Evolutionary conservation across 179 eudicot species (phyloP), one percentile per base, ranked within the genome.

Genomic region (Nepenthes alata): DNA sequence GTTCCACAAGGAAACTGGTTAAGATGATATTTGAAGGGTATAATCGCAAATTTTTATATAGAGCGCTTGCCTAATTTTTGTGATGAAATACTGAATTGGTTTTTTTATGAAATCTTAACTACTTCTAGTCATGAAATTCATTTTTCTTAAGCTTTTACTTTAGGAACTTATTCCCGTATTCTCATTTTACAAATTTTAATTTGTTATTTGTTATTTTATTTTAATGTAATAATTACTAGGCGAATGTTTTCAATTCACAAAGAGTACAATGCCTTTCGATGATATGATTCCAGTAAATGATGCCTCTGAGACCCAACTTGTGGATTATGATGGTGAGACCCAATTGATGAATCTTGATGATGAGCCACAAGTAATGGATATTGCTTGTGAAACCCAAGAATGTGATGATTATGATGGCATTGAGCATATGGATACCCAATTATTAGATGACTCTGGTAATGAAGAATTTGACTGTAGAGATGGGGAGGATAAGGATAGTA

Each of bases 381-480:
- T 53, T 11, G 65, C 12, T 6, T 58, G 76, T 55, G 87, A 82
- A 64, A 78, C 87, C 12, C 78, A 82, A 76, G 58, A 61, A n/a
- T 80, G 70, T 4, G 83, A 82, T 58, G 78, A 82, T 63, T 57
- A 44, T 57, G 82, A 81, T 57, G 64, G 57, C 60, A 57, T 25
- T 53, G 73, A 69, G 35, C 49, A 55, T 47, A 52, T 59, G 62
- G 85, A 70, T 35, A 82, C 85, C 47, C 86, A 85, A 60, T 25
- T 74, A 53, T 50, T 82, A 8, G 75, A 69, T 66, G 68, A 81
- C 13, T 73, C 52, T 0, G 70, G 78, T 72, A 41, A 61, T 41
- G 85, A 80, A 52, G 78, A 55, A 3, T 66, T 58, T 16, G 69
- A 53, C 51, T 62, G 55, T 34, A 66, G 47, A 59, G 84, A 74